phyloP scores from a whole-genome alignment of 139 green algal species.

The Chlamydomonas asymmetrica region DNA sequence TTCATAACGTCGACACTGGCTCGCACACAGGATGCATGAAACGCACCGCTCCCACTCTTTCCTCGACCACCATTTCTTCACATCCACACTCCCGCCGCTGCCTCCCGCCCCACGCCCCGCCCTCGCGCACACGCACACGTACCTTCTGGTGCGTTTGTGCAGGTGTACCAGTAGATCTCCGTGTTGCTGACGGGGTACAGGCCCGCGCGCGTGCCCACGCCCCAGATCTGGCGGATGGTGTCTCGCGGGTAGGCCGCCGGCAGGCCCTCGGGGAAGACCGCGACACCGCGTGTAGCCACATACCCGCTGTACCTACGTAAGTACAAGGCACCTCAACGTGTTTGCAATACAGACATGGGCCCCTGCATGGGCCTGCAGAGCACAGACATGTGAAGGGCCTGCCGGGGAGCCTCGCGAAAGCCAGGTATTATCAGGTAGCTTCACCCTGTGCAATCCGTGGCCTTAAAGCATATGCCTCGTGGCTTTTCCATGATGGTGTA shows the following conservation, averaged over 20 bases:
- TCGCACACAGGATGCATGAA: no score
- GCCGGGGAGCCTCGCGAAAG: no score
- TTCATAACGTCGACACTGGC: no score
- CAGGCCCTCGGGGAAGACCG: conserved; percentile 21
- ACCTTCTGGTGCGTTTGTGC: conserved; percentile 55
- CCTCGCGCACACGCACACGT: no score
- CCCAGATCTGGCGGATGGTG: conserved; percentile 49
- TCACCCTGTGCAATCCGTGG: conserved; percentile 11
- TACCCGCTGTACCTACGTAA: conserved; percentile 26
- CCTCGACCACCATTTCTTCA: not conserved
- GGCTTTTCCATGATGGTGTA: not conserved
- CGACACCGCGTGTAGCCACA: conserved; percentile 39
- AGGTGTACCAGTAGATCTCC: conserved; percentile 59
- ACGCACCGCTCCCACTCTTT: no score
- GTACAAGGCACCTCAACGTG: no score
- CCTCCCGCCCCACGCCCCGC: no score
- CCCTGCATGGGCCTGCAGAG: no score
- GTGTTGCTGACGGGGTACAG: conserved; percentile 67
- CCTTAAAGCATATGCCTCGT: not conserved
- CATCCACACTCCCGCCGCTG: no score
- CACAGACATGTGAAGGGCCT: no score
- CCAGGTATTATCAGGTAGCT: no score
- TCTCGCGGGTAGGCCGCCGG: conserved; percentile 22
- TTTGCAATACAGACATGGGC: no score
- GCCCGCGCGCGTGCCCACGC: conserved; percentile 57